Base-by-base conservation (phyloP, 768 basidiomycete genomes). In the Lanmaoa rubissima region DNA sequence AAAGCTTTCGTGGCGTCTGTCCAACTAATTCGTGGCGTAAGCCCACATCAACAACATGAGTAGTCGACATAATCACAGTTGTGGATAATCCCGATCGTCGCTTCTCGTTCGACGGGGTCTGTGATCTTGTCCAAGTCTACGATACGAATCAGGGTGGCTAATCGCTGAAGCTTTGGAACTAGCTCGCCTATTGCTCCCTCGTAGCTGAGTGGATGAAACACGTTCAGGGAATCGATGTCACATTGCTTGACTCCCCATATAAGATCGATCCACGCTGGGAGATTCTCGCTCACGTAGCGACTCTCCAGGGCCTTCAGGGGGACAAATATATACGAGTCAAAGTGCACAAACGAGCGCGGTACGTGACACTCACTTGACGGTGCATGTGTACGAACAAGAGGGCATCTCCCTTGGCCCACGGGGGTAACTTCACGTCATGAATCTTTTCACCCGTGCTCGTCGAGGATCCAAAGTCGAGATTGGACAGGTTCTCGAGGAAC, bases 51-150 rank as follows among this genome's bases (percentile, higher is more conserved):
- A 21, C 36, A 12, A 24, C 5, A 39, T 14, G 32, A 19, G 21
- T 24, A 34, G 14, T 44, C 8, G 48, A 34, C 14, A n/a, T 66
- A 81, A 39, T 65, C 62, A 91, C 92, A 98, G 60, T 96, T 96
- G 70, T 96, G 94, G 48, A 97, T 95, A 54, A 95, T 96, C 2
- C 94, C 94, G 19, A 95, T 90, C 8, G 92, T 93, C 0, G 95
- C 94, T 65, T 94, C 92, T 36, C 90, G 82, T 73, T 98, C 92
- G 9, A 92, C 76, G 45, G 92, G 87, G 67, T 97, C 90, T 6
- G 83, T 82, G 53, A 98, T 96, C 4, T 81, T 72, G 68, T 97
- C 95, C 24, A 98, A 74, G 70, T 97, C 94, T 90, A 38, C 48
- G 26, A 44, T 28, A 13, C 24, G 24, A 24, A 44, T 52, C 26